A percentile compares a stretch with the other conserved stretches of the same genome.
These are phyloP conservation scores for Pseudevernia furfuracea DNA, from an alignment of 495 filamentous ascomycete species.

Conservation along the genomic window DNA sequence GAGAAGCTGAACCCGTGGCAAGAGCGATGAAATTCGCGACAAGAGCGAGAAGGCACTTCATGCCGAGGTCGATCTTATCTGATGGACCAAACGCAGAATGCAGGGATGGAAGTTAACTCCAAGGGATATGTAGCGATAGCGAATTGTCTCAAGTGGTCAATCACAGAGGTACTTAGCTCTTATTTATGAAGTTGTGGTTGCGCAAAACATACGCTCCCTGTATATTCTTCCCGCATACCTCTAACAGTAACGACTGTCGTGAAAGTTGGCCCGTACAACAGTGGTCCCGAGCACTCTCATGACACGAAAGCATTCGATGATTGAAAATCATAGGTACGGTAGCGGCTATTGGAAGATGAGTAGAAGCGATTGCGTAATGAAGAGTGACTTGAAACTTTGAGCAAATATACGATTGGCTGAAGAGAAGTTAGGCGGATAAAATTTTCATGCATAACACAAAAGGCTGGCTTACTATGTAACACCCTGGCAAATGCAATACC, in stretches of 20 bases:
- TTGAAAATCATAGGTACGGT: neutral
- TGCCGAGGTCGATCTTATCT: neutral
- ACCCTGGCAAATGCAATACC: too few species aligned
- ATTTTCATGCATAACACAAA: neutral
- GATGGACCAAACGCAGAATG: neutral
- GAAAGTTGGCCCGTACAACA: too few species aligned
- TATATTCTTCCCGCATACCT: neutral
- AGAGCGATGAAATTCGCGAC: neutral
- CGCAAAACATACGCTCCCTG: neutral
- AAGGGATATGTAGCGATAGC: neutral
- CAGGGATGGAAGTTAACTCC: neutral
- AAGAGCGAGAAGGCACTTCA: neutral
- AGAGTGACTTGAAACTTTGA: neutral
- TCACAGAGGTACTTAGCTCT: neutral
- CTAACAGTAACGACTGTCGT: neutral
- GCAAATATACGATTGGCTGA: neutral
- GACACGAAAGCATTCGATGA: neutral
- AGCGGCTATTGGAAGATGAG: neutral
- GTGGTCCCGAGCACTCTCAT: neutral
- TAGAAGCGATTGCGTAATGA: neutral
- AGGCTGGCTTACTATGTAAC: too few species aligned
- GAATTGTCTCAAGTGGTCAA: neutral
- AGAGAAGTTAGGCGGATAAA: neutral
- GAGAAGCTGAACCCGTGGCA: neutral
- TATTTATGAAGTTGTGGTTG: neutral